Evolutionary conservation across 2,329 filamentous ascomycete genomes (phyloP).

Genomic region (Sclerotinia nivalis): DNA sequence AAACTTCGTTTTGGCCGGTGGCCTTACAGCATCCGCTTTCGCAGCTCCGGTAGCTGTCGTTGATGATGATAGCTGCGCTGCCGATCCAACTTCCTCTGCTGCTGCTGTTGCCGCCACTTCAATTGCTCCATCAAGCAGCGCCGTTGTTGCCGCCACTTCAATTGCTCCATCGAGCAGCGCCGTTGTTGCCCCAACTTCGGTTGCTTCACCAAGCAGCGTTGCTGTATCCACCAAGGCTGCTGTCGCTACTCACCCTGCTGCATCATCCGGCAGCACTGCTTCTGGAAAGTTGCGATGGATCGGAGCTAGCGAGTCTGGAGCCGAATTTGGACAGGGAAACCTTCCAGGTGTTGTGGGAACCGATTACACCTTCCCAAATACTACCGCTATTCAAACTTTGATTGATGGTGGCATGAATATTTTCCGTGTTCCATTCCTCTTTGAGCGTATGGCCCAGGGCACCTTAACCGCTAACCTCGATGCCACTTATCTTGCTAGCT

Average conservation of each 20-base stretch:
- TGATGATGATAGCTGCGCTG: slow-evolving; percentile 20
- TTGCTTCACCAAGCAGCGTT: background rate
- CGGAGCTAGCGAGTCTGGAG: slow-evolving; percentile 51
- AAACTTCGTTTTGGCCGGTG: slow-evolving; percentile 20
- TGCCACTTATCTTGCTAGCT: slow-evolving; percentile 46
- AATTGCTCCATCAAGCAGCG: slow-evolving; percentile 7
- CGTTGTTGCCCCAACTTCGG: background rate
- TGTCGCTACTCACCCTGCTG: background rate
- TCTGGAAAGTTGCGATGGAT: slow-evolving; percentile 29
- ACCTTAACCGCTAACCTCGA: slow-evolving; percentile 49
- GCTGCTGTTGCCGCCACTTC: slow-evolving; percentile 12
- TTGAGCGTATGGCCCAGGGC: slow-evolving; percentile 57
- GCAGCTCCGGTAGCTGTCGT: slow-evolving; percentile 23
- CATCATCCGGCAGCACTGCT: background rate
- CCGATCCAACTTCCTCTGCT: slow-evolving; percentile 16
- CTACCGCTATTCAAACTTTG: slow-evolving; percentile 31
- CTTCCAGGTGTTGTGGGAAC: slow-evolving; percentile 57
- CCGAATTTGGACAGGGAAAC: slow-evolving; percentile 60
- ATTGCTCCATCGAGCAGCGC: background rate
- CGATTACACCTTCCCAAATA: slow-evolving; percentile 61
- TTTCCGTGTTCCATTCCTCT: slow-evolving; percentile 44
- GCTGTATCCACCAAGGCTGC: background rate
- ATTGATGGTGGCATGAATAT: slow-evolving; percentile 25
- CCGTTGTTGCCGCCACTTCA: background rate
- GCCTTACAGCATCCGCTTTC: slow-evolving; percentile 22